These are phyloP conservation scores for Metarhizium robertsii DNA, from an alignment of 2,329 filamentous ascomycete genomes.

Conservation along the genomic window DNA sequence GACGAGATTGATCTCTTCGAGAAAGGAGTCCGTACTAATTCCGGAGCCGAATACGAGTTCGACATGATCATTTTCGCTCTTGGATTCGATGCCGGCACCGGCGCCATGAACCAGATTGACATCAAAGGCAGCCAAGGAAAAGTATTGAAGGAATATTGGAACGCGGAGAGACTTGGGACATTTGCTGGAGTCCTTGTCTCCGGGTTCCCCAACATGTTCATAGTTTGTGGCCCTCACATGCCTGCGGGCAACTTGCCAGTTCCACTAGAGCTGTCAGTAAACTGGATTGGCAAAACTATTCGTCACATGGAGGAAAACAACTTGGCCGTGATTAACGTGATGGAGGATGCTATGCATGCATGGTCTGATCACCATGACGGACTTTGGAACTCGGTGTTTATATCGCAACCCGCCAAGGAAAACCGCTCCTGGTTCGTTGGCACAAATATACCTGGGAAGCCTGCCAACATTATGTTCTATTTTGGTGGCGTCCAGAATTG, in stretches of 20 bases:
- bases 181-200: slow-evolving; percentile 6
- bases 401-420: not conserved
- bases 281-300: not conserved
- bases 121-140: slow-evolving; percentile 2
- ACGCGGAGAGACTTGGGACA: slow-evolving; percentile 1
- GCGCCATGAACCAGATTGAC: slow-evolving; percentile 5
- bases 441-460: not conserved
- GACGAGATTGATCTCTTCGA: not conserved
- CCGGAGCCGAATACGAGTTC: slow-evolving; percentile 5
- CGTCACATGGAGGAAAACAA: slow-evolving; percentile 1
- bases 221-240: slow-evolving; percentile 7
- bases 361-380: slow-evolving; percentile 7
- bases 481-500: not conserved
- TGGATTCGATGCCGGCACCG: slow-evolving; percentile 9
- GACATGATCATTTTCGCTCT: slow-evolving; percentile 11
- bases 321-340: slow-evolving; percentile 2
- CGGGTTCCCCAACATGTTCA: slow-evolving; percentile 9
- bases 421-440: not conserved
- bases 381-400: not conserved
- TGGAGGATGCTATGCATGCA: not conserved
- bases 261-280: slow-evolving; percentile 3
- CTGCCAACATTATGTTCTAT: not conserved
- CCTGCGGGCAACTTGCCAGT: slow-evolving; percentile 9
- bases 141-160: slow-evolving; percentile 1
- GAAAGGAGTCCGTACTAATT: slow-evolving; percentile 5